These are phyloP conservation scores for Excoecaria cochinchinensis DNA, from an alignment of 345 rosid species.

Conservation along the genomic window DNA sequence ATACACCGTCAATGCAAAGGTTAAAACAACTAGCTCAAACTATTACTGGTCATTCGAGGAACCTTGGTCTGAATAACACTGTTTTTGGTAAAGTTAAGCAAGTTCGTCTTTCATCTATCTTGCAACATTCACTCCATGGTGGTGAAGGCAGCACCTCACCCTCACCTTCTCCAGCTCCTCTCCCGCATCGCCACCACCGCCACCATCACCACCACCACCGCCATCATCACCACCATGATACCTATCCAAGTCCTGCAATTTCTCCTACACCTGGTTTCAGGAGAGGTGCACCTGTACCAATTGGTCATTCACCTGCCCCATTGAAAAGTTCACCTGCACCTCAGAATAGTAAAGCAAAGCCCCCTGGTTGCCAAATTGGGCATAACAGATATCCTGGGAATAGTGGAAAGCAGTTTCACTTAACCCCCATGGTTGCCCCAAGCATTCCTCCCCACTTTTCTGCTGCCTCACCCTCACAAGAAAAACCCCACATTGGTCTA, in stretches of 20 bases:
- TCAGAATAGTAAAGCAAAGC: conserved; percentile 40
- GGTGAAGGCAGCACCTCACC: conserved; percentile 43
- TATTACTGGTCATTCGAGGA: conserved; percentile 66
- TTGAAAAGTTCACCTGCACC: conserved; percentile 41
- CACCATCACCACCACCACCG: conserved; percentile 49
- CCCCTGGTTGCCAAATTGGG: conserved; percentile 57
- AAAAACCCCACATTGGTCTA: conserved; percentile 26
- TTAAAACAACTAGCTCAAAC: conserved; percentile 86
- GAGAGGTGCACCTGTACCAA: conserved; percentile 31
- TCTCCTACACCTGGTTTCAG: conserved; percentile 45
- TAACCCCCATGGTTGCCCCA: conserved; percentile 47
- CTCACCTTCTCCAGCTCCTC: conserved; percentile 58
- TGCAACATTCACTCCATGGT: conserved; percentile 67
- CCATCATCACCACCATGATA: conserved; percentile 20
- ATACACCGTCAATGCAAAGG: conserved; percentile 53
- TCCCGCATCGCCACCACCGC: conserved; percentile 40
- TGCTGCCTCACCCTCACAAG: conserved; percentile 28
- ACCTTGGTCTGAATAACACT: conserved; percentile 79
- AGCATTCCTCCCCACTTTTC: conserved; percentile 35
- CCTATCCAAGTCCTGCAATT: conserved; percentile 38
- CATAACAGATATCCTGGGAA: conserved; percentile 40
- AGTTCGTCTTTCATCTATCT: conserved; percentile 76
- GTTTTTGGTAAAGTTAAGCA: conserved; percentile 85
- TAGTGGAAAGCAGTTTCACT: conserved; percentile 31
- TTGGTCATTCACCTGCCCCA: conserved; percentile 37